phyloP scores from a whole-genome alignment of 306 rosid species.

The Lithocarpus polystachyus region DNA sequence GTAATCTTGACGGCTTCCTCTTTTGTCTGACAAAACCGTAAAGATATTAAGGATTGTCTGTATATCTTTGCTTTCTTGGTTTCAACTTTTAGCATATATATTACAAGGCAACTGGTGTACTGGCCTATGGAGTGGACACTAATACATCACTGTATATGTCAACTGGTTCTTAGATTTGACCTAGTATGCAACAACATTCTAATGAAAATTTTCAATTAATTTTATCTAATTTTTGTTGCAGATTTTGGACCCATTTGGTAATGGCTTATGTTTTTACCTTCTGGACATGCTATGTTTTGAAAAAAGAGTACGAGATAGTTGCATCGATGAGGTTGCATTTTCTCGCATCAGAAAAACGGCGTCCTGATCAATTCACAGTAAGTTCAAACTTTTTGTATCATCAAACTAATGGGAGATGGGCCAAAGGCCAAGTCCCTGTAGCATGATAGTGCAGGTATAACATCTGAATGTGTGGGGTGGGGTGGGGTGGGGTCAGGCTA shows the following conservation, averaged over 20 bases:
- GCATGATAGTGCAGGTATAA: background rate
- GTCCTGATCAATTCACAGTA: conserved; percentile 95
- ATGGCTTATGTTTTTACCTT: conserved; percentile 96
- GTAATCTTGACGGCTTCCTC: background rate
- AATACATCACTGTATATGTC: background rate
- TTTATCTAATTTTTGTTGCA: conserved; percentile 36
- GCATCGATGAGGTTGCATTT: conserved; percentile 88
- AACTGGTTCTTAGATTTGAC: background rate
- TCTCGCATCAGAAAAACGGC: conserved; percentile 78
- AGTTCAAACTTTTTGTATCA: conserved; percentile 21
- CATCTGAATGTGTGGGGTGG: background rate
- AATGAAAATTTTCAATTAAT: background rate
- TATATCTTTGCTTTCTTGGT: background rate
- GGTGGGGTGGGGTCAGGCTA: no score
- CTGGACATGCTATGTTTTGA: conserved; percentile 86
- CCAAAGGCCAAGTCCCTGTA: conserved; percentile 2
- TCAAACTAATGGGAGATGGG: background rate
- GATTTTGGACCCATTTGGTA: conserved; percentile 96
- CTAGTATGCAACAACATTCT: background rate
- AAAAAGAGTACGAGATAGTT: conserved; percentile 73
- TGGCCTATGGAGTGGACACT: background rate
- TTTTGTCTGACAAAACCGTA: background rate
- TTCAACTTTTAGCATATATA: background rate
- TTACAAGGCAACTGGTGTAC: background rate
- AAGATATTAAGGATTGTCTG: background rate